phyloP scores from a whole-genome alignment of 345 rosid species.

The Hibiscus tridactylites region DNA sequence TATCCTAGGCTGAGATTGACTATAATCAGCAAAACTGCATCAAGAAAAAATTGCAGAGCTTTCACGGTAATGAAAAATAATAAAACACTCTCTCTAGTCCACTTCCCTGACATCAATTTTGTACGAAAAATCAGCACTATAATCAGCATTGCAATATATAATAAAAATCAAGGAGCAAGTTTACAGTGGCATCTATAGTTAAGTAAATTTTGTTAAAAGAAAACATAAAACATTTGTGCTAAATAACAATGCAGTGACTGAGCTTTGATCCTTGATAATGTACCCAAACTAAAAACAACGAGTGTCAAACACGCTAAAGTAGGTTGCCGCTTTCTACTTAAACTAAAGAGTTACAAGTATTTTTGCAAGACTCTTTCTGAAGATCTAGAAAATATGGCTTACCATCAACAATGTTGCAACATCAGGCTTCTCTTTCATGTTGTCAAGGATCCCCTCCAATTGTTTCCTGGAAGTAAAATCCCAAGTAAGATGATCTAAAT shows the following conservation, averaged over 20 bases:
- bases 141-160: background rate
- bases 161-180: background rate
- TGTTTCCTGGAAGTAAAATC: slow-evolving; percentile 49
- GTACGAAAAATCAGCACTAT: background rate
- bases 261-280: background rate
- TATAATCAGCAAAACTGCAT: background rate
- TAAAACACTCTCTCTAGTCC: background rate
- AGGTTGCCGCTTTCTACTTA: background rate
- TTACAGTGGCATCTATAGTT: background rate
- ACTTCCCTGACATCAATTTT: background rate
- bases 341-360: background rate
- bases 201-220: background rate
- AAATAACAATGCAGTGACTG: background rate
- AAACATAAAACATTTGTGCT: background rate
- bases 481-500: slow-evolving; percentile 1
- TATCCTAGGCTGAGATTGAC: background rate
- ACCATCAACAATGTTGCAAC: slow-evolving; percentile 80
- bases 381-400: slow-evolving; percentile 22
- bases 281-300: background rate
- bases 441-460: slow-evolving; percentile 70
- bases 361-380: background rate
- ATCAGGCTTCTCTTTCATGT: slow-evolving; percentile 87
- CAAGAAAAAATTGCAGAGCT: background rate
- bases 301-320: background rate
- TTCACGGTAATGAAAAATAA: background rate